Evolutionary conservation across 2,329 filamentous ascomycete species (phyloP).

Genomic region (Daldinia eschscholtzii): DNA sequence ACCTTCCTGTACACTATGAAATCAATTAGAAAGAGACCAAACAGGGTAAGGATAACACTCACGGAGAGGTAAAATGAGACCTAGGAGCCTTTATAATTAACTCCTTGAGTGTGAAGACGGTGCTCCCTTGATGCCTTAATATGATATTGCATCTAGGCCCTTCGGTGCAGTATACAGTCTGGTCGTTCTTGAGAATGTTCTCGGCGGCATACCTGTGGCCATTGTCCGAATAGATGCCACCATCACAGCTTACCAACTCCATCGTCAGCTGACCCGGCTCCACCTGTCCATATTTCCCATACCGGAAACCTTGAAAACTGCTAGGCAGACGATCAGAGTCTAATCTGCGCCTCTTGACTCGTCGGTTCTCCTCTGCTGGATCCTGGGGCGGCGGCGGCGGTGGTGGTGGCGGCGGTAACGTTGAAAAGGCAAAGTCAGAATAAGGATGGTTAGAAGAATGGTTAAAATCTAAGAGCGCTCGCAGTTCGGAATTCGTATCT

Average conservation of each 20-base stretch:
- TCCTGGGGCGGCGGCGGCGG: constrained; percentile 46
- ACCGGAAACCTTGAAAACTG: constrained; percentile 73
- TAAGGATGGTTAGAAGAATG: constrained; percentile 40
- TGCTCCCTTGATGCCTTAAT: constrained; percentile 82
- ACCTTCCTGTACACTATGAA: constrained; percentile 82
- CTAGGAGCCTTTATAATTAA: constrained; percentile 88
- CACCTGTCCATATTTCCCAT: constrained; percentile 89
- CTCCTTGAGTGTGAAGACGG: constrained; percentile 86
- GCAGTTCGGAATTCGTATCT: constrained; percentile 44
- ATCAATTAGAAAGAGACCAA: constrained; percentile 52
- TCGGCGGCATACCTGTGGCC: constrained; percentile 73
- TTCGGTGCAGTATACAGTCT: constrained; percentile 90
- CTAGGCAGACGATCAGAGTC: constrained; percentile 70
- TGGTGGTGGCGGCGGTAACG: constrained; percentile 39
- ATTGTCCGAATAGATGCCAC: constrained; percentile 77
- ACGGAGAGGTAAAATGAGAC: constrained; percentile 87
- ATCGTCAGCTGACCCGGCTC: constrained; percentile 84
- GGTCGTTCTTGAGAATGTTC: constrained; percentile 86
- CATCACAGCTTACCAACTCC: constrained; percentile 92
- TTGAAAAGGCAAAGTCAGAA: constrained; percentile 47
- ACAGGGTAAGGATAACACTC: constrained; percentile 58
- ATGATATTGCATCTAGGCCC: constrained; percentile 90
- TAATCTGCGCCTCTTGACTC: constrained; percentile 77
- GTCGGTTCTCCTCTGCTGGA: constrained; percentile 56
- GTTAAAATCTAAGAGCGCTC: constrained; percentile 47